phyloP scores from a whole-genome alignment of 306 rosid genomes.

The Lotus japonicus region DNA sequence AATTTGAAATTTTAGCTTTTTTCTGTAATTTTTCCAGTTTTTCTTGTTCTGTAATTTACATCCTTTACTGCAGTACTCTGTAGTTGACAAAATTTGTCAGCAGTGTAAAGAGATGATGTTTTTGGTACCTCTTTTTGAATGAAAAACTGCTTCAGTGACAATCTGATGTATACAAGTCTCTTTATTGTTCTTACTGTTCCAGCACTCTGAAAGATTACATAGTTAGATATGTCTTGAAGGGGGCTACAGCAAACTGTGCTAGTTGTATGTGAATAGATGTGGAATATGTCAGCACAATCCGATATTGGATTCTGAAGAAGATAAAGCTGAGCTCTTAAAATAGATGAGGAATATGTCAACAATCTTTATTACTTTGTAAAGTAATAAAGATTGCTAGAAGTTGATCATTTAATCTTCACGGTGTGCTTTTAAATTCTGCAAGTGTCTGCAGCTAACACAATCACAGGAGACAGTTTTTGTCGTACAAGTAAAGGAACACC shows the following conservation, averaged over 20 bases:
- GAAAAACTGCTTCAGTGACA: too few species aligned
- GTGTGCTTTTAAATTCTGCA: not conserved
- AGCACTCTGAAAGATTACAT: conserved; percentile 61
- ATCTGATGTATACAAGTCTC: conserved; percentile 65
- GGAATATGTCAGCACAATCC: too few species aligned
- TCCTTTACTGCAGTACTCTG: too few species aligned
- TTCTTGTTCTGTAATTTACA: not conserved
- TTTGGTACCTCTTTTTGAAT: too few species aligned
- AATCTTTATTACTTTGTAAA: too few species aligned
- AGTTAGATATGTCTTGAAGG: conserved; percentile 46
- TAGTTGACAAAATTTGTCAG: too few species aligned
- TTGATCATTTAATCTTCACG: not conserved
- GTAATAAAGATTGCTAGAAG: not conserved
- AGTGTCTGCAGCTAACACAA: conserved; percentile 50
- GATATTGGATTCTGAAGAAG: conserved; percentile 58
- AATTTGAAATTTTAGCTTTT: not conserved
- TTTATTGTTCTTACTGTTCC: conserved; percentile 68
- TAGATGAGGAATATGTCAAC: too few species aligned
- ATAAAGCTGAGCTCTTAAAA: conserved; percentile 67
- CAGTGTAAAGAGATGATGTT: too few species aligned
- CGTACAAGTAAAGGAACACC: conserved; percentile 67
- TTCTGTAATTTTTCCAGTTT: not conserved
- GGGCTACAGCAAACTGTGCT: conserved; percentile 47
- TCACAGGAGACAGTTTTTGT: conserved; percentile 63
- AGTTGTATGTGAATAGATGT: conserved; percentile 51